Evolutionary conservation across 179 eudicot genomes (phyloP), one percentile per base, ranked within the genome.

Genomic region (Spinacia oleracea): DNA sequence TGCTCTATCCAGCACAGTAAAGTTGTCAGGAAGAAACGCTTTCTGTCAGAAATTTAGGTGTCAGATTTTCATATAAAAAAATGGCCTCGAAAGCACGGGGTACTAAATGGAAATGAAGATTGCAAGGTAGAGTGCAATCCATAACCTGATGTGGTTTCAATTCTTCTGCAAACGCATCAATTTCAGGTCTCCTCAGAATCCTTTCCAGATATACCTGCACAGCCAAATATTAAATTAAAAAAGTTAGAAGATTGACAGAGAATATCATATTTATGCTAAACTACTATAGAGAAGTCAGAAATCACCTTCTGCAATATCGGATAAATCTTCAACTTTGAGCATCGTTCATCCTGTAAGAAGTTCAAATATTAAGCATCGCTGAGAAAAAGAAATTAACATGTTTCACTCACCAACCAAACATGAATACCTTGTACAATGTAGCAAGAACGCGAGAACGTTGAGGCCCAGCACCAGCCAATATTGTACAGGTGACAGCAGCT

Each of bases 391-490:
- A 40, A 83, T 53, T 25, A 43, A 27, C 18, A 38, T 66, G 25
- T 51, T 70, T 34, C 56, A 45, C 40, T 62, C 59, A 59, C 27
- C 45, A 70, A 63, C 62, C 27, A 14, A 82, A 59, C 35, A 76
- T 43, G 35, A 35, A 40, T 86, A 95, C 98, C 90, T 95, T 95
- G 88, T 95, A 96, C 78, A 96, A 80, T 50, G 98, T 96, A 29
- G 98, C 98, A 81, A 96, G 96, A 78, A 96, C 99, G 66, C 98
- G 97, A 78, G 99, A 96, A 42, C 99, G 90, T 80, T 89, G 96
- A 73, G 99, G 98, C 25, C 99, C 99, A 59, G 99, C 99, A 83
- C 95, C 99, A 82, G 99, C 99, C 96, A 96, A 89, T 83, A 96
- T 93, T 70, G 99, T 96, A 84, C 99, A 96, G 32, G 97, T 96